Evolutionary conservation across 306 rosid species (phyloP).

Genomic region (Pueraria montana): DNA sequence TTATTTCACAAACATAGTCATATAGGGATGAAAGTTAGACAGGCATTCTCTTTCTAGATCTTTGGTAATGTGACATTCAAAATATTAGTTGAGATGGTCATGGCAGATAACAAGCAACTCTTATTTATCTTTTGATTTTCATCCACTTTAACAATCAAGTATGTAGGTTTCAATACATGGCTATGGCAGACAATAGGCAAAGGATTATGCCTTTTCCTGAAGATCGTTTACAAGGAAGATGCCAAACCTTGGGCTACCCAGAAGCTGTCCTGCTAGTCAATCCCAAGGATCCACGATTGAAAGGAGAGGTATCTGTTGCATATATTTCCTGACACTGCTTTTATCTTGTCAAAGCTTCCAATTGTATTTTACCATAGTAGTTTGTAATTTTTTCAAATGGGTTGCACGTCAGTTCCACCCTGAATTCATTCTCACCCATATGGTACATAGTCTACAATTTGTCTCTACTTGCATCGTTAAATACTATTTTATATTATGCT

Average conservation of each 20-base stretch:
- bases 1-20: slow-evolving; percentile 6
- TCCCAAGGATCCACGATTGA: slow-evolving; percentile 72
- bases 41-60: slow-evolving; percentile 8
- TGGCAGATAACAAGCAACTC: slow-evolving; percentile 53
- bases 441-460: not conserved
- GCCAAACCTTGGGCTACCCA: slow-evolving; percentile 68
- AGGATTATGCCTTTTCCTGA: slow-evolving; percentile 91
- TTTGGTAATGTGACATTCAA: slow-evolving; percentile 36
- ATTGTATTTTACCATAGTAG: slow-evolving; percentile 1
- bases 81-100: slow-evolving; percentile 55
- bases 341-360: slow-evolving; percentile 37
- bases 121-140: slow-evolving; percentile 40
- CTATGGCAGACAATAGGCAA: slow-evolving; percentile 81
- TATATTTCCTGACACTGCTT: slow-evolving; percentile 26
- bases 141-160: slow-evolving; percentile 52
- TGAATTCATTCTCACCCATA: slow-evolving; percentile 12
- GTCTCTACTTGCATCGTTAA: not conserved
- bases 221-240: slow-evolving; percentile 72
- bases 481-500: not conserved
- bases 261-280: slow-evolving; percentile 81
- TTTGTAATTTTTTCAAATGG: not conserved
- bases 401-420: slow-evolving; percentile 19
- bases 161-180: slow-evolving; percentile 91
- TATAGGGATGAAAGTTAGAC: slow-evolving; percentile 15
- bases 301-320: slow-evolving; percentile 72